Base-by-base conservation (phyloP, 768 basidiomycete species). In the Leccinum subgranulosum region DNA sequence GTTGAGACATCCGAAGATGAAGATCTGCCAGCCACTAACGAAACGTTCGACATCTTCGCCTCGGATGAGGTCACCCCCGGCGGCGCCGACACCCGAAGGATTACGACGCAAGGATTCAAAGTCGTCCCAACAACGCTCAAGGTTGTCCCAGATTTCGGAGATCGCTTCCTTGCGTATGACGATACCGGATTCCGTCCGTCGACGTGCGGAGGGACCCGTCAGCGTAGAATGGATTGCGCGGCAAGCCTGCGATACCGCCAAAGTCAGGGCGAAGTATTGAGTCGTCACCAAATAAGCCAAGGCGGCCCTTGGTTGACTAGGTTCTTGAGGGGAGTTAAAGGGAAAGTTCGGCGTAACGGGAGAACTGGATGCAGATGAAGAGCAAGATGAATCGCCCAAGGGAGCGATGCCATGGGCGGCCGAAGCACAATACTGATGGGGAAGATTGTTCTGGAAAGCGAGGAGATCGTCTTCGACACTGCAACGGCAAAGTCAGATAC, bases 1-100 rank as follows among this genome's bases (percentile, higher is more conserved):
- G 70, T 94, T 94, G 69, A 94, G 81, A 70, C 90, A 92, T 72
- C 95, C 92, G 63, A 96, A 96, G 60, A 95, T 86, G 73, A 91
- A 94, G 54, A 93, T 87, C 81, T 91, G 88, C 93, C 94, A 96
- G 33, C 87, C 86, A 66, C 89, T 86, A 47, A 87, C 85, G 68
- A 90, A 94, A 56, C 86, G 73, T 54, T 83, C 80, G 33, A 83
- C 71, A 53, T 86, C 85, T 60, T 84, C 83, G 7, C 72, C 66
- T 10, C 79, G 76, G 31, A 81, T 59, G 25, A 73, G 55, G 28
- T 63, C 68, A 28, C 66, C 64, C 31, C 69, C 69, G 6, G 75
- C 69, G 17, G 70, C 63, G 46, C 80, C 79, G 34, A 80, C 73
- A 49, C 79, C 77, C 28, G 73, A 69, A 29, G 74, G 72, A 21